Conservation (phyloP, 768 basidiomycete species). For the Hemileccinum impolitum region DNA sequence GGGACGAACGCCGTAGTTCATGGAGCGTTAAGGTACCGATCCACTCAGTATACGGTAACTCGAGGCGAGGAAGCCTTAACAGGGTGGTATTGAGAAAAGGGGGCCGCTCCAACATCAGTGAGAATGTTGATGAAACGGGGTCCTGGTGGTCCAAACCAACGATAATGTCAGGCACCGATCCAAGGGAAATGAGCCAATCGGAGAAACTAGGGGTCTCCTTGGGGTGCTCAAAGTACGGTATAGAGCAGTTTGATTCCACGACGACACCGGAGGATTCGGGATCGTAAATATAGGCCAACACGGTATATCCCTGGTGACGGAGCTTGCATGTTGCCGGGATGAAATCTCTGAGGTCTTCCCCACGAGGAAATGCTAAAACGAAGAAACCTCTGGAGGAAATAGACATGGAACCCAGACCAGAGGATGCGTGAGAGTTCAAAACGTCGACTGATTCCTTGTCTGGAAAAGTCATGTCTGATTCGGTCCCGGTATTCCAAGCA, state of each 20-base stretch:
- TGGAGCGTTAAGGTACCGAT: conserved; percentile 52
- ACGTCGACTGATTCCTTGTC: neutral
- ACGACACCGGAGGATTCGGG: conserved; percentile 1
- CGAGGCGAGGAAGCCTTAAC: conserved; percentile 45
- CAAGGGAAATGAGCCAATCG: conserved; percentile 33
- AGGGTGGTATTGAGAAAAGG: conserved; percentile 30
- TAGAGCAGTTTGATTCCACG: conserved; percentile 14
- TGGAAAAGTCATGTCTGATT: neutral
- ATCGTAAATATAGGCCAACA: conserved; percentile 33
- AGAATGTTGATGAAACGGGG: conserved; percentile 17
- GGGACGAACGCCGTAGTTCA: conserved; percentile 37
- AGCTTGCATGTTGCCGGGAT: conserved; percentile 37
- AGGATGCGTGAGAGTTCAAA: neutral
- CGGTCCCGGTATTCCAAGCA: neutral
- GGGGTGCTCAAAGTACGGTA: conserved; percentile 17
- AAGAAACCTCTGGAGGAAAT: conserved; percentile 25
- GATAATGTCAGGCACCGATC: conserved; percentile 31
- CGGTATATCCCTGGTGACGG: conserved; percentile 25
- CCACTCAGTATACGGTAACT: conserved; percentile 57
- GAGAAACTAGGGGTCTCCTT: conserved; percentile 8
- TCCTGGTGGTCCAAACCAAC: conserved; percentile 33
- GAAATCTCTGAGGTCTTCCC: conserved; percentile 34
- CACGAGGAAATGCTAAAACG: conserved; percentile 33
- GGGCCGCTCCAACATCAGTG: conserved; percentile 18
- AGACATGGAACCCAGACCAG: neutral